Evolutionary conservation across 352 stramenopile species (phyloP), one percentile per base, ranked within the genome.

Genomic region (Globisporangium mamillatum): DNA sequence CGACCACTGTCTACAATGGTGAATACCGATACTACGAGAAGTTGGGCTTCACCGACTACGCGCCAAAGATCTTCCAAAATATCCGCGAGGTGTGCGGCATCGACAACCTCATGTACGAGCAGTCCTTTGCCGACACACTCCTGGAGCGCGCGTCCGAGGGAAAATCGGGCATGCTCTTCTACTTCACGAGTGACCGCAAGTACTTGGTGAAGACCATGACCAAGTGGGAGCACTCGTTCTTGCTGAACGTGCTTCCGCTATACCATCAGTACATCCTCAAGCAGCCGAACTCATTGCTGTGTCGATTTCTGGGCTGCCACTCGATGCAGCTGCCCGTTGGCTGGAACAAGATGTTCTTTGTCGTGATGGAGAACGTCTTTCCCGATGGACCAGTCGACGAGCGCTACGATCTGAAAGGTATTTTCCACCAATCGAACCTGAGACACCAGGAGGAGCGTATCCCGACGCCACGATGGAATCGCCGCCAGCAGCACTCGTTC

Each of bases 331-430:
- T 95, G n/a, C 88, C 88, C 2, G 88, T 95, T 0, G 88, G 88
- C 4, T 95, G 88, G 88, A 94, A 95, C 79, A 91, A 91, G 46
- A 95, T 95, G 86, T 95, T 95, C 74, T 95, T 95, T 67, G 75
- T 95, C 36, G 88, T 94, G 44, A 95, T 95, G 88, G 86, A 95
- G 53, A 95, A 95, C 67, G 89, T 94, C 20, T 92, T 94, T 66
- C 78, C 84, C 1, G 83, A 92, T 65, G 82, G 85, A 18, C 80
- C 81, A 0, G 81, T 93, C 18, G 82, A 93, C 53, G 88, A 95
- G 55, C 81, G 88, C 16, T 95, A 95, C 70, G 88, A 95, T 50
- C 72, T 95, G 6, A 95, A 95, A 63, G 88, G 88, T 14, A 92
- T 92, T 22, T 93, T 93, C 59, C 81, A 91, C 59, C 81, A 91